These are phyloP conservation scores for Coniella lustricola DNA, from an alignment of 2,329 filamentous ascomycete genomes.

Conservation along the genomic window DNA sequence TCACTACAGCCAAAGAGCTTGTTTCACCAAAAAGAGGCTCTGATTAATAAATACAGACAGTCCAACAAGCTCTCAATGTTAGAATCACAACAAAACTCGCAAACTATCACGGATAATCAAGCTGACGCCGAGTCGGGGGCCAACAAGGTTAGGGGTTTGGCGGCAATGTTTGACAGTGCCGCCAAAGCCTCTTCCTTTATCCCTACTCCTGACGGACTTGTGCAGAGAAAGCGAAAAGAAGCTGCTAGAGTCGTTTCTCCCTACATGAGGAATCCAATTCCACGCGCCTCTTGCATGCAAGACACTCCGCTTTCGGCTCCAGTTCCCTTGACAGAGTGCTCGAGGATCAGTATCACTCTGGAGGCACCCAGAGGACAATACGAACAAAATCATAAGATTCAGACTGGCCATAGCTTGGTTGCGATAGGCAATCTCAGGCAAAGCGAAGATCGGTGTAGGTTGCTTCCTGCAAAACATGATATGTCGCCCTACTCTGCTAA, in stretches of 20 bases:
- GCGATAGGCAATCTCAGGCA: background rate
- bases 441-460: background rate
- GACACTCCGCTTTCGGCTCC: slow-evolving; percentile 8
- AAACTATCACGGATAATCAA: background rate
- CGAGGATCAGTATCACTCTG: slow-evolving; percentile 5
- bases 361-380: background rate
- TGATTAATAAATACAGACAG: slow-evolving; percentile 3
- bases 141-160: slow-evolving; percentile 41
- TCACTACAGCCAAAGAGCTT: slow-evolving; percentile 2
- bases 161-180: slow-evolving; percentile 42
- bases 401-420: background rate
- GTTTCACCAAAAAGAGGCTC: background rate
- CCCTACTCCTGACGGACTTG: slow-evolving; percentile 8
- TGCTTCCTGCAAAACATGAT: background rate
- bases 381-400: slow-evolving; percentile 1
- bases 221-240: slow-evolving; percentile 8
- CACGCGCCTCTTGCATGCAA: slow-evolving; percentile 5
- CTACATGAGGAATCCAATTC: slow-evolving; percentile 14
- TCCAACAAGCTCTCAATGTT: slow-evolving; percentile 7
- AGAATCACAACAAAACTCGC: slow-evolving; percentile 10
- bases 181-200: slow-evolving; percentile 20
- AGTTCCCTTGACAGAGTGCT: slow-evolving; percentile 5
- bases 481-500: background rate
- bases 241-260: slow-evolving; percentile 10
- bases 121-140: slow-evolving; percentile 17